phyloP scores from a whole-genome alignment of 139 green algal genomes.

The Micromonas commoda region DNA sequence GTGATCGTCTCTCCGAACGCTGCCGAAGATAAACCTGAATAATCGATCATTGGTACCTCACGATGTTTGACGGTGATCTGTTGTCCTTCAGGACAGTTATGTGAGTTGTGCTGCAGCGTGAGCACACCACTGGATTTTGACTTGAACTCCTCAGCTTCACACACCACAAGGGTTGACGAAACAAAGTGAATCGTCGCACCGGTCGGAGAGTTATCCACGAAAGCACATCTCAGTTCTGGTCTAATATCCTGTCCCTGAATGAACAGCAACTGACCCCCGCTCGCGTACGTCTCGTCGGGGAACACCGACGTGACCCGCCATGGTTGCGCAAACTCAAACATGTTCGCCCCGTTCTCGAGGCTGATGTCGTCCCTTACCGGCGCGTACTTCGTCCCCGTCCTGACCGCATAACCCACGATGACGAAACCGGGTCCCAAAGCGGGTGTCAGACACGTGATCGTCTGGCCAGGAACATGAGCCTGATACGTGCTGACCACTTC shows the following conservation, averaged over 20 bases:
- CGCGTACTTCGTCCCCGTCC: not conserved
- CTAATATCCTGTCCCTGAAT: not conserved
- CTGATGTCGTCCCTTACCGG: not conserved
- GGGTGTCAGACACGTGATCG: not conserved
- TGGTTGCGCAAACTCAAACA: conserved; percentile 2
- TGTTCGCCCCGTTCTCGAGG: not conserved
- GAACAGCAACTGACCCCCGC: not conserved
- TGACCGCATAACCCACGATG: not conserved
- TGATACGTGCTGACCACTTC: not conserved
- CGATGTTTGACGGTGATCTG: not conserved
- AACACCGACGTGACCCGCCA: not conserved
- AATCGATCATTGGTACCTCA: not conserved
- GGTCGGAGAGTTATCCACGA: not conserved
- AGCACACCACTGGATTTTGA: not conserved
- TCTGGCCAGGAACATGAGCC: not conserved
- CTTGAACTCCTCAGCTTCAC: not conserved
- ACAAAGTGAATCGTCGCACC: not conserved
- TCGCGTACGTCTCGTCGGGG: not conserved
- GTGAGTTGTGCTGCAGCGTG: not conserved
- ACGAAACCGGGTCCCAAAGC: not conserved
- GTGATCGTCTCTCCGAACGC: not conserved
- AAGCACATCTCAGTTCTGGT: not conserved
- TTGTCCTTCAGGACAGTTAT: not conserved
- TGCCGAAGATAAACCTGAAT: too few relatives aligned
- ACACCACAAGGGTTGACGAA: not conserved